Evolutionary conservation across 495 filamentous ascomycete species (phyloP).

Genomic region (Aspergillus panamensis): DNA sequence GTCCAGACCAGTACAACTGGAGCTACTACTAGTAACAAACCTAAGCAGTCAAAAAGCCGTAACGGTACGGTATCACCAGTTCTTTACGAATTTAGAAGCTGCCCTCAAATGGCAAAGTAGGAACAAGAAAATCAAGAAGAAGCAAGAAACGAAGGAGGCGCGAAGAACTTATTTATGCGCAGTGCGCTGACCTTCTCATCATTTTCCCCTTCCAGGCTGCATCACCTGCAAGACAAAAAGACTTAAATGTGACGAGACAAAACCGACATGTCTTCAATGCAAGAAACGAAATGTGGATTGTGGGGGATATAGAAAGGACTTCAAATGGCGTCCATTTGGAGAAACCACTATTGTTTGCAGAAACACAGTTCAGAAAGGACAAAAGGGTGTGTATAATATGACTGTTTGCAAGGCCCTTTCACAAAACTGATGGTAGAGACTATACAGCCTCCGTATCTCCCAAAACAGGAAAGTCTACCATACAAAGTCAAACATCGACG

Average conservation of each 20-base stretch:
- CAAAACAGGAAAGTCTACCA: constrained; percentile 6
- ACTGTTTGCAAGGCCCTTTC: neutral
- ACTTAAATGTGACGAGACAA: constrained; percentile 78
- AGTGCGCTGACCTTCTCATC: constrained; percentile 36
- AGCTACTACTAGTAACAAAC: constrained; percentile 45
- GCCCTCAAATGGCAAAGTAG: neutral
- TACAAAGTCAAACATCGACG: constrained; percentile 16
- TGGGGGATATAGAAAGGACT: constrained; percentile 79
- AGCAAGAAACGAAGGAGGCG: constrained; percentile 5
- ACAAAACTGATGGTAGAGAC: constrained; percentile 7
- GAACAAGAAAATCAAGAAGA: neutral
- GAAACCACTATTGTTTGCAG: constrained; percentile 59
- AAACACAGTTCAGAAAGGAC: constrained; percentile 36
- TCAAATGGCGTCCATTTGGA: constrained; percentile 80
- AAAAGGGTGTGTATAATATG: constrained; percentile 43
- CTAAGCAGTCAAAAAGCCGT: constrained; percentile 79
- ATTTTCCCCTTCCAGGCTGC: constrained; percentile 54
- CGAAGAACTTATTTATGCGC: constrained; percentile 14
- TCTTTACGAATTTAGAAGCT: constrained; percentile 4
- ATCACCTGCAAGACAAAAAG: constrained; percentile 79
- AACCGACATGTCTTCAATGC: constrained; percentile 73
- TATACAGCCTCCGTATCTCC: constrained; percentile 15
- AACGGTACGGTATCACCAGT: constrained; percentile 58
- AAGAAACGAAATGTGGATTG: constrained; percentile 65
- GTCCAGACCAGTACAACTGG: constrained; percentile 23